These are phyloP conservation scores for Nemophila menziesii DNA, from an alignment of 257 asterid genomes.

Conservation along the genomic window DNA sequence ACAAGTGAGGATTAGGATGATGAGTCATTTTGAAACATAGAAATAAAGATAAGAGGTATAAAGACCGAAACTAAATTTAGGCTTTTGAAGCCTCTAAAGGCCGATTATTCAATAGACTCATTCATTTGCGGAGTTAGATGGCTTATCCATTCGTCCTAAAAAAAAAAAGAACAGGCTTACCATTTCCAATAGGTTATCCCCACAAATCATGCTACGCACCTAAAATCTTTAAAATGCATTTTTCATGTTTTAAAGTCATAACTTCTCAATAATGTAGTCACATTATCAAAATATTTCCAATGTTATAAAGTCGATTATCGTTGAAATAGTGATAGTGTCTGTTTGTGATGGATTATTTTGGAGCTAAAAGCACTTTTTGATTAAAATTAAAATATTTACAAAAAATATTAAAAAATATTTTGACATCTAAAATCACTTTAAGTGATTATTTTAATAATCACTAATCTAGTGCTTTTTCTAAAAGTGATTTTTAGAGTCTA, in stretches of 20 bases:
- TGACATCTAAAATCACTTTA: too few species aligned
- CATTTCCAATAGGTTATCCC: neutral
- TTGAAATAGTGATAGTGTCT: too few species aligned
- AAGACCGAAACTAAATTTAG: constrained; percentile 6
- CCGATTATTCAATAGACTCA: constrained; percentile 2
- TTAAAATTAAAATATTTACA: too few species aligned
- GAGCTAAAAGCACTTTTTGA: too few species aligned
- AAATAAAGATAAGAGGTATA: neutral
- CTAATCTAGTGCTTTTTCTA: too few species aligned
- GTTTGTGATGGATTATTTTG: too few species aligned
- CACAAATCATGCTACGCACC: neutral
- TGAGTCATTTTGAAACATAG: too few species aligned
- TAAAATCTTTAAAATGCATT: neutral
- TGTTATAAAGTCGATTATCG: too few species aligned
- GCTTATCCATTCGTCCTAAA: neutral
- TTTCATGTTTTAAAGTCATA: neutral
- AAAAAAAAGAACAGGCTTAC: neutral
- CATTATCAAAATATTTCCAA: too few species aligned
- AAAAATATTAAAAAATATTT: too few species aligned
- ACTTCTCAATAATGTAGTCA: neutral
- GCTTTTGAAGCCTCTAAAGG: constrained; percentile 10
- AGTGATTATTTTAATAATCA: too few species aligned
- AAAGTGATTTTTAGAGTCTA: too few species aligned
- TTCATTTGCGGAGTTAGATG: neutral
- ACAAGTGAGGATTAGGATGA: constrained; percentile 12